Conservation (phyloP, 2,329 filamentous ascomycete species). For the Mariannaea elegans region DNA sequence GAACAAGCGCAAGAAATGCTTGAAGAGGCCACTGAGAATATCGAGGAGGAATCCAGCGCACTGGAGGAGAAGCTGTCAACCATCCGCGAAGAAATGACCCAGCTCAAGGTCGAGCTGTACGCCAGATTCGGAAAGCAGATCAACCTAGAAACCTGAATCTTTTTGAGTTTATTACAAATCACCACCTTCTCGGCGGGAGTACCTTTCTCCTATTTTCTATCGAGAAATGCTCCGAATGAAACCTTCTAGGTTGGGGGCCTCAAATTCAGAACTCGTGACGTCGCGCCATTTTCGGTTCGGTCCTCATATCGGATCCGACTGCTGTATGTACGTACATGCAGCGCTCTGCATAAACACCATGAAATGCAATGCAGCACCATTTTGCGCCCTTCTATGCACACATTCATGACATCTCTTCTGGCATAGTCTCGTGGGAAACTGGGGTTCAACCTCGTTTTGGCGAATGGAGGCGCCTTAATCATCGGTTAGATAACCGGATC, state of each 20-base stretch:
- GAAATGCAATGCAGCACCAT: constrained; percentile 5
- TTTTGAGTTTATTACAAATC: constrained; percentile 11
- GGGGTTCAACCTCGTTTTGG: constrained; percentile 4
- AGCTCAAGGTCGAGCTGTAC: constrained; percentile 92
- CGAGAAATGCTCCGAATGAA: constrained; percentile 19
- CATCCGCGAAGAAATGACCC: constrained; percentile 85
- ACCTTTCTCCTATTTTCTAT: constrained; percentile 29
- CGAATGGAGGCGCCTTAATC: constrained; percentile 17
- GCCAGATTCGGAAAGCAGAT: constrained; percentile 96
- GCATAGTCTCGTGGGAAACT: background rate
- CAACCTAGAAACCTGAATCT: constrained; percentile 84
- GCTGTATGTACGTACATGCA: constrained; percentile 4
- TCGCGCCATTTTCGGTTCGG: constrained; percentile 10
- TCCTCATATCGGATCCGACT: constrained; percentile 27
- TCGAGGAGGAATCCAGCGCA: constrained; percentile 78
- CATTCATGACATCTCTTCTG: background rate
- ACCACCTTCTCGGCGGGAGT: constrained; percentile 25
- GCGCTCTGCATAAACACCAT: constrained; percentile 10
- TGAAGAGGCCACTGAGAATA: constrained; percentile 71
- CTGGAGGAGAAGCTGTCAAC: constrained; percentile 80
- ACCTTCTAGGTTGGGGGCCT: background rate
- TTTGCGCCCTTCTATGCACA: background rate
- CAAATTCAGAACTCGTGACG: constrained; percentile 30
- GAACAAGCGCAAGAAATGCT: constrained; percentile 89
- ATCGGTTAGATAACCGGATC: constrained; percentile 19